Evolutionary conservation across 345 rosid species (phyloP).

Genomic region (Reutealis trisperma): DNA sequence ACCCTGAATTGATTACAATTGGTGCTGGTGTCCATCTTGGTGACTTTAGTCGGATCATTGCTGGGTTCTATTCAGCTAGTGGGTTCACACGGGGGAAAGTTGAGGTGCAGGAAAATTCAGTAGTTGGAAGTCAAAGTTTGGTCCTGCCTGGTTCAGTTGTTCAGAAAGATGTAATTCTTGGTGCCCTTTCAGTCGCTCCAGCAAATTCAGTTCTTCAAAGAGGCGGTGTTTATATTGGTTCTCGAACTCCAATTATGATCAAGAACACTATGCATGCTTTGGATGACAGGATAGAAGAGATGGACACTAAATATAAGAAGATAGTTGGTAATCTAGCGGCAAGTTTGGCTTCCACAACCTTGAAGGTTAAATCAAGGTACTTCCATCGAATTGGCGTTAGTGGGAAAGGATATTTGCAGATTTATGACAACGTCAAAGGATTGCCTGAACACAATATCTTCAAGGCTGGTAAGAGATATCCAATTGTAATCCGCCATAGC

Average conservation of each 20-base stretch:
- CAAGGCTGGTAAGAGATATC: constrained; percentile 46
- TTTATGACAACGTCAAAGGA: constrained; percentile 50
- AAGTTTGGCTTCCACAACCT: constrained; percentile 56
- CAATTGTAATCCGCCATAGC: constrained; percentile 57
- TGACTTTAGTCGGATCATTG: constrained; percentile 56
- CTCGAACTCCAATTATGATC: constrained; percentile 57
- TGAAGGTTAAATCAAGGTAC: constrained; percentile 65
- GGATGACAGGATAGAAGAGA: constrained; percentile 73
- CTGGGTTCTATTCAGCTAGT: constrained; percentile 41
- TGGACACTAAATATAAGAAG: constrained; percentile 63
- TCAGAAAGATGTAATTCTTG: constrained; percentile 55
- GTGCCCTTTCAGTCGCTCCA: constrained; percentile 69
- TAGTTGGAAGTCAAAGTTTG: constrained; percentile 63
- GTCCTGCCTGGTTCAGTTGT: constrained; percentile 55
- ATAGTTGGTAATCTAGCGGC: constrained; percentile 66
- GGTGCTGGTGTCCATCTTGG: constrained; percentile 67
- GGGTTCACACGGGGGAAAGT: constrained; percentile 42
- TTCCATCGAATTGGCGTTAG: constrained; percentile 65
- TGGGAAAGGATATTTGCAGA: constrained; percentile 52
- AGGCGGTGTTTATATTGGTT: constrained; percentile 65
- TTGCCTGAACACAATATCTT: constrained; percentile 55
- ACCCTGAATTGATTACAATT: constrained; percentile 47
- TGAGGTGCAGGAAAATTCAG: constrained; percentile 56
- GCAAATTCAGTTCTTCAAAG: constrained; percentile 46
- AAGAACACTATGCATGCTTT: constrained; percentile 61